phyloP scores from a whole-genome alignment of 2,329 filamentous ascomycete species.

The Phialocephala sp. region DNA sequence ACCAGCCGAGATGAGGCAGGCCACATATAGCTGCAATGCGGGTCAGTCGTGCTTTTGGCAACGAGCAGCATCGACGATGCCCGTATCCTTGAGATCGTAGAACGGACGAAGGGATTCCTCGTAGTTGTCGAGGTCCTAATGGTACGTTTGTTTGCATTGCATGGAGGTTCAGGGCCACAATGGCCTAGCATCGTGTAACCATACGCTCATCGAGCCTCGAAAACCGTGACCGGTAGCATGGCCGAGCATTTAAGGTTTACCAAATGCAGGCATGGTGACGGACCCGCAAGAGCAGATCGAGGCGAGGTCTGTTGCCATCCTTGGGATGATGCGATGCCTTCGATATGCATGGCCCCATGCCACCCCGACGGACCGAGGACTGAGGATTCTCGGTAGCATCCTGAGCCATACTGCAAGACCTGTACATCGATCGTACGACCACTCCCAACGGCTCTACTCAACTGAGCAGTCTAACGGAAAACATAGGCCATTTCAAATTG shows the following conservation, averaged over 20 bases:
- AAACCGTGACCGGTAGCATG: too few species aligned
- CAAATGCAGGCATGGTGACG: neutral
- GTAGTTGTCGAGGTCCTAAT: neutral
- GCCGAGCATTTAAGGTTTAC: too few species aligned
- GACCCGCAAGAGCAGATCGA: neutral
- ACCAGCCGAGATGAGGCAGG: neutral
- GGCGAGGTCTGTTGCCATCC: neutral
- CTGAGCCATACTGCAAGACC: too few species aligned
- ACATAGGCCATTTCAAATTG: neutral
- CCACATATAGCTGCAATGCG: neutral
- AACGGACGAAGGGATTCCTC: neutral
- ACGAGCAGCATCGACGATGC: neutral
- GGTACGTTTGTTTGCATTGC: too few species aligned
- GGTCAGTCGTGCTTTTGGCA: constrained; percentile 1
- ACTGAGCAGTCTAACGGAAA: neutral
- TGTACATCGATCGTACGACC: neutral
- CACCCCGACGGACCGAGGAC: neutral
- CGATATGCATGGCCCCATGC: neutral
- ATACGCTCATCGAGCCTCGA: too few species aligned
- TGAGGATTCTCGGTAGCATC: neutral
- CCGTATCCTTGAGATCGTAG: neutral
- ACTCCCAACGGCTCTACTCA: neutral
- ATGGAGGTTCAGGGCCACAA: too few species aligned
- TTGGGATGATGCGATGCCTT: neutral
- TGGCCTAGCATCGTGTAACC: too few species aligned